Base-by-base conservation (phyloP, 2,329 filamentous ascomycete genomes). In the Aspergillaceae sp. region DNA sequence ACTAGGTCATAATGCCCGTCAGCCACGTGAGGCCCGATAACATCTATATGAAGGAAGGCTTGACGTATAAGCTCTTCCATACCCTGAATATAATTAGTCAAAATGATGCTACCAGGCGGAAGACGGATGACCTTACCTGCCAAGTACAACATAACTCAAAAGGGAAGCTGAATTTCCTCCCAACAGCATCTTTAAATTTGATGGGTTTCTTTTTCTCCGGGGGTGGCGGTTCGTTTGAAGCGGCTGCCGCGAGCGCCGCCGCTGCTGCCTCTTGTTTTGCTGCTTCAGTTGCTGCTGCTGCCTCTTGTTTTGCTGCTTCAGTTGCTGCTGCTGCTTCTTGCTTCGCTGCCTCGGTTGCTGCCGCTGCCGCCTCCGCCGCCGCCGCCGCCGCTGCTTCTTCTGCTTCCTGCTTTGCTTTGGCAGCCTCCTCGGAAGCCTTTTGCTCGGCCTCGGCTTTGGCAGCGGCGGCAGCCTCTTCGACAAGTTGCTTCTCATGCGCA, bases 111-210 rank as follows among this genome's bases (percentile, higher is more conserved):
- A 19, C 19, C 19, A 19, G 19, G 19, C 19, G 19, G 2, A 19
- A 19, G 19, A 19, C 19, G 19, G 19, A 19, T 19, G 19, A 19
- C 77, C 80, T 63, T 79, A 90, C 86, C 72, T 75, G 73, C 88
- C 88, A 94, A 2, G 83, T 92, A 59, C 82, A 80, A 66, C 89
- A 95, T 29, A 94, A 66, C 52, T 90, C 80, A 68, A 84, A 95
- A 1, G 90, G 90, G 60, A 96, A 95, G 67, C 82, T 92, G 65
- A 94, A 96, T 66, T 94, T 95, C 54, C 90, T 79, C 30, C 87
- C 87, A 10, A 96, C 82, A 1, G 89, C 89, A 63, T 96, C 90
- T 68, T 94, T 94, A 71, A 94, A 94, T 55, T 83, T 84, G 64
- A 95, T 87, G 2, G 86, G 87, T 38, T 82, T 74, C 64, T 87